Conservation (phyloP, 1,284 basidiomycete genomes). For the Cutaneotrichosporon sp. region DNA sequence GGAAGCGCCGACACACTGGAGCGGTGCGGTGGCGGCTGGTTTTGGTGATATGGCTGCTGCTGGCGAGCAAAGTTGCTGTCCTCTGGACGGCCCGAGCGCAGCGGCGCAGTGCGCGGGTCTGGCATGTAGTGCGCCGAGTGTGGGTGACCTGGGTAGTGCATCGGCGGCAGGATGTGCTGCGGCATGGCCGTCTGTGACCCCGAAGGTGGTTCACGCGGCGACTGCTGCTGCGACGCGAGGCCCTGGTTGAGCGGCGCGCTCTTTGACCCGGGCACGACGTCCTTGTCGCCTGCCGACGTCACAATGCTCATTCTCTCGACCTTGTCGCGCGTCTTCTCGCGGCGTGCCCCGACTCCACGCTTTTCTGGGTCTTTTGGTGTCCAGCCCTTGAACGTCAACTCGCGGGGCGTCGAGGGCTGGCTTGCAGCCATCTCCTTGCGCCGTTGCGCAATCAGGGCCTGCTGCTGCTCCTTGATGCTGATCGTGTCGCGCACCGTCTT, state of each 20-base stretch:
- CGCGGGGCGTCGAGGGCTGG: constrained; percentile 35
- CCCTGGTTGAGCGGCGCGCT: constrained; percentile 42
- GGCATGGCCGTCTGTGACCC: constrained; percentile 37
- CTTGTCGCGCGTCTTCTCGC: constrained; percentile 44
- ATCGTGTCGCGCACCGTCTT: constrained; percentile 45
- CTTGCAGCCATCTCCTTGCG: constrained; percentile 33
- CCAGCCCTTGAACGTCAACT: constrained; percentile 44
- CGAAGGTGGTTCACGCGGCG: constrained; percentile 35
- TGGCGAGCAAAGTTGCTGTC: constrained; percentile 37
- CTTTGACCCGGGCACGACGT: constrained; percentile 38
- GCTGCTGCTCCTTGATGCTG: constrained; percentile 44
- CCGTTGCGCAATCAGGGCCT: constrained; percentile 43
- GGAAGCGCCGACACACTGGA: constrained; percentile 5
- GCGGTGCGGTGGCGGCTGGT: not conserved
- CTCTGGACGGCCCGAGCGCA: constrained; percentile 23
- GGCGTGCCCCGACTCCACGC: constrained; percentile 33
- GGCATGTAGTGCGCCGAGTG: constrained; percentile 22
- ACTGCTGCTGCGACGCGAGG: constrained; percentile 36
- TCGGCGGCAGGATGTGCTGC: constrained; percentile 32
- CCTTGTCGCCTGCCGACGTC: constrained; percentile 33
- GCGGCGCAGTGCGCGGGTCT: constrained; percentile 36
- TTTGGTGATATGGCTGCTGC: constrained; percentile 26
- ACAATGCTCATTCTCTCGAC: constrained; percentile 43
- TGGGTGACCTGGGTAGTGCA: constrained; percentile 16
- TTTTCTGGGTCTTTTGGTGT: constrained; percentile 34